A percentile compares a stretch with the other conserved stretches of the same genome.
Conservation (phyloP, 306 rosid species). For the Trifolium dubium region DNA sequence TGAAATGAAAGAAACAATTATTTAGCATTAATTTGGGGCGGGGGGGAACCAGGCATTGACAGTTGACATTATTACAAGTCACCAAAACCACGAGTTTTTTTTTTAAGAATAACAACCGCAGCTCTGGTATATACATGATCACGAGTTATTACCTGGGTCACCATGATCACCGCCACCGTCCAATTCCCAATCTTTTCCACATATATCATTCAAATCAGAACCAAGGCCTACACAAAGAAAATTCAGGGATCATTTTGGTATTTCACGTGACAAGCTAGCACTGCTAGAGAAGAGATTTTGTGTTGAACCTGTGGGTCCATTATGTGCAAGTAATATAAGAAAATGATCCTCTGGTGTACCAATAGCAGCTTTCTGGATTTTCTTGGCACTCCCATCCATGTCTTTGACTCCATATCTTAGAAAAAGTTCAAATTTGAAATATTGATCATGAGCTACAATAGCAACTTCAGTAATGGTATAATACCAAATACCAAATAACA, state of each 20-base stretch:
- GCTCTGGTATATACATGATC: not conserved
- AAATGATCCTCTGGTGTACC: constrained; percentile 68
- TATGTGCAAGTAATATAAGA: constrained; percentile 79
- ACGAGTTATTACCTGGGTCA: constrained; percentile 76
- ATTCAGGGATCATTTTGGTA: constrained; percentile 34
- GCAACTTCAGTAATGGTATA: constrained; percentile 13
- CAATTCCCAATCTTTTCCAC: constrained; percentile 90
- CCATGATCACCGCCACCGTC: constrained; percentile 76
- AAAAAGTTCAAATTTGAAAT: constrained; percentile 39
- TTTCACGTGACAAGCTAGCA: constrained; percentile 19
- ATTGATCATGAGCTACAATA: constrained; percentile 33
- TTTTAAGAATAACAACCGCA: constrained; percentile 9
- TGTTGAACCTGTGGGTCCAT: constrained; percentile 77
- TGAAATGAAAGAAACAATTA: constrained; percentile 21
- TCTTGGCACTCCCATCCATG: constrained; percentile 75
- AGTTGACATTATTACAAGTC: constrained; percentile 18
- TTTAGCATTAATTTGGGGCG: not conserved
- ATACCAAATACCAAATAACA: constrained; percentile 34
- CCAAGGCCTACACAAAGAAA: constrained; percentile 75
- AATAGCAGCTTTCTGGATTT: constrained; percentile 68
- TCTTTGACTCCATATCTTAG: constrained; percentile 55
- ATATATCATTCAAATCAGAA: constrained; percentile 76
- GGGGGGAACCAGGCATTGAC: not conserved
- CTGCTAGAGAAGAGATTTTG: constrained; percentile 10
- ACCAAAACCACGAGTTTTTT: constrained; percentile 30